These are phyloP conservation scores for Eucalyptus sp. DNA, from an alignment of 345 rosid genomes.

Conservation along the genomic window DNA sequence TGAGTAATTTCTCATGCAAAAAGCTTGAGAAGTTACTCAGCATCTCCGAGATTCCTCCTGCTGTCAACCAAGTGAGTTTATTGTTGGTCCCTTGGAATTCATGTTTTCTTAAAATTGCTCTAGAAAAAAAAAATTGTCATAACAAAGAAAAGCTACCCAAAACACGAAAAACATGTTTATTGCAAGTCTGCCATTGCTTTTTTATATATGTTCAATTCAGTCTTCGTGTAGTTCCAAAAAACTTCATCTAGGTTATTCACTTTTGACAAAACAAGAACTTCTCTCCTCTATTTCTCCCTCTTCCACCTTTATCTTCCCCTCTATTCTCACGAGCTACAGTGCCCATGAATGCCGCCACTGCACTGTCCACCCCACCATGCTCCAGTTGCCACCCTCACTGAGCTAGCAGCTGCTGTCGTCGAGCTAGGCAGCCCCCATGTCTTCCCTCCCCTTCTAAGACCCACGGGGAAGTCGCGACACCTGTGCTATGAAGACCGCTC, in stretches of 20 bases:
- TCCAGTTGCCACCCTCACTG: not conserved
- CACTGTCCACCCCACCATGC: not conserved
- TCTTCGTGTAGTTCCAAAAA: not conserved
- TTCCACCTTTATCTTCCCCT: not conserved
- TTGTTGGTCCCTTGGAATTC: not conserved
- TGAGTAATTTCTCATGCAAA: slow-evolving; percentile 20
- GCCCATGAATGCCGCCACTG: not conserved
- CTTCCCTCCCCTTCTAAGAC: not conserved
- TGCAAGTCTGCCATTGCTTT: not conserved
- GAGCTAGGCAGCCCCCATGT: not conserved
- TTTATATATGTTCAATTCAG: not conserved
- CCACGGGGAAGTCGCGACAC: not conserved
- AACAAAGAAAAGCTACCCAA: not conserved
- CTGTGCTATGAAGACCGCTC: not conserved
- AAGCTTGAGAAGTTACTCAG: slow-evolving; percentile 15
- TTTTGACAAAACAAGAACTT: not conserved
- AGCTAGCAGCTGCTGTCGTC: not conserved
- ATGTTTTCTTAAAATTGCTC: not conserved
- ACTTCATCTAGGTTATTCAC: not conserved
- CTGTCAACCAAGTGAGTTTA: slow-evolving; percentile 17
- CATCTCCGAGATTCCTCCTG: slow-evolving; percentile 16
- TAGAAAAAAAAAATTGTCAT: not conserved
- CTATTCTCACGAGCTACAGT: not conserved
- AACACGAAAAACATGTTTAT: not conserved
- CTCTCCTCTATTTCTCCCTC: not conserved